A percentile compares a stretch with the other conserved stretches of the same genome.
These are phyloP conservation scores for Albifimbria verrucaria DNA, from an alignment of 2,329 filamentous ascomycete genomes.

Conservation along the genomic window DNA sequence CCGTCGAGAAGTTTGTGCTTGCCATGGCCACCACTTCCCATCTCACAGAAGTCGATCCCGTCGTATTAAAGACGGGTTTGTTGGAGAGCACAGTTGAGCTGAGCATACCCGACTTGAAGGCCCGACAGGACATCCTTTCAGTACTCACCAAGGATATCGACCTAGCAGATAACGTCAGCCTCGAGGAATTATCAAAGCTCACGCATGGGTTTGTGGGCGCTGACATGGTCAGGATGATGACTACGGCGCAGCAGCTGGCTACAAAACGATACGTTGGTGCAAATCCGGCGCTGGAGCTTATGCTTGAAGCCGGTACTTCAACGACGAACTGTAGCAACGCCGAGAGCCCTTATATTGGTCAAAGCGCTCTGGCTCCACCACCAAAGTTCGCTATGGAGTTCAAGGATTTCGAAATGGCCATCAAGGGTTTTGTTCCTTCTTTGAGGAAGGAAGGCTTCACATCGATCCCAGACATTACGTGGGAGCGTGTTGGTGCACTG, in stretches of 20 bases:
- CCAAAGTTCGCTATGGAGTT: conserved; percentile 14
- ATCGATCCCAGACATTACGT: conserved; percentile 89
- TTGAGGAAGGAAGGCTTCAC: conserved; percentile 88
- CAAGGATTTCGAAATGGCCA: conserved; percentile 67
- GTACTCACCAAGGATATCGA: conserved; percentile 66
- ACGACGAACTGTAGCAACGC: too few species aligned
- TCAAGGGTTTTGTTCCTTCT: conserved; percentile 61
- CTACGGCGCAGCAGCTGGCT: conserved; percentile 37
- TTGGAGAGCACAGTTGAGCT: conserved; percentile 87
- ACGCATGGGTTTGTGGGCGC: conserved; percentile 93
- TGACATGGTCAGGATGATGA: conserved; percentile 69
- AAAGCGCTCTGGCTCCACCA: neutral
- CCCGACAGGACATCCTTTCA: conserved; percentile 73
- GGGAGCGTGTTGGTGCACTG: conserved; percentile 87
- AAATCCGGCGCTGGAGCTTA: too few species aligned
- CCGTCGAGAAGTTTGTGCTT: conserved; percentile 72
- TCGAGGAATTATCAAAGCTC: conserved; percentile 69
- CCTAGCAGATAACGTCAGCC: conserved; percentile 69
- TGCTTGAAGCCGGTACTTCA: too few species aligned
- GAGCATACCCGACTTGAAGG: conserved; percentile 76
- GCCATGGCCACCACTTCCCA: conserved; percentile 89
- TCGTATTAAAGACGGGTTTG: conserved; percentile 67
- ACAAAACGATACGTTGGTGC: too few species aligned
- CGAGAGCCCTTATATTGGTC: neutral
- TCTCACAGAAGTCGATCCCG: conserved; percentile 80